Base-by-base conservation (phyloP, 345 rosid species). In the Hypericum androsaemum region DNA sequence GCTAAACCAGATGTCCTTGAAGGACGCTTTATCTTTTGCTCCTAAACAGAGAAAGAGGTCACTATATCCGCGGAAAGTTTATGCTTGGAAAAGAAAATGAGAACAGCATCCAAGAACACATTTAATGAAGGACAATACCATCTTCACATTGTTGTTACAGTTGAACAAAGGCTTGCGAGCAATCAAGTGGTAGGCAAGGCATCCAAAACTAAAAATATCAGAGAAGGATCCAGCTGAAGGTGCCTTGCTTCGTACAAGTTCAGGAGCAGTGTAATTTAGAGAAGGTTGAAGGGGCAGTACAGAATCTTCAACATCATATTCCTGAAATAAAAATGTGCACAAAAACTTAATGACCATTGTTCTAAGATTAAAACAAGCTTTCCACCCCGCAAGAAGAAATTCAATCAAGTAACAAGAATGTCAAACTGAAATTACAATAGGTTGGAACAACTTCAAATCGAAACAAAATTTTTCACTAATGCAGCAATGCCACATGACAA, bases 221-320 rank as follows among this genome's bases (percentile, higher is more conserved):
- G 96, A 85, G 28, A 77, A 73, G 53, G 68, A 71, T 65, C 95
- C 86, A 70, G 65, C 81, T 58, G 96, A 77, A 63, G 89, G 72
- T 50, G 64, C 57, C 67, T 78, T 78, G 76, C 86, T 81, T 38
- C 85, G 79, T 64, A 83, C 74, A 65, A 92, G 75, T 70, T 92
- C 98, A 52, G 98, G 98, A 54, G 97, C 98, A 41, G 95, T 74
- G 63, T 92, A 92, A 71, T 92, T 92, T 47, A 88, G 62, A 17
- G 85, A 80, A 53, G 98, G 98, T 71, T 92, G 95, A 56, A 92
- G 84, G 43, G 97, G 98, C 64, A 92, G 69, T 4, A 85, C 46
- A 43, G 95, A 85, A 73, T 92, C 97, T 71, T 92, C 98, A n/a
- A 76, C 83, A 52, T 92, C 97, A 70, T 92, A 92, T 66, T 92